phyloP scores from a whole-genome alignment of 352 stramenopile species.

The Phytophthora constricta region DNA sequence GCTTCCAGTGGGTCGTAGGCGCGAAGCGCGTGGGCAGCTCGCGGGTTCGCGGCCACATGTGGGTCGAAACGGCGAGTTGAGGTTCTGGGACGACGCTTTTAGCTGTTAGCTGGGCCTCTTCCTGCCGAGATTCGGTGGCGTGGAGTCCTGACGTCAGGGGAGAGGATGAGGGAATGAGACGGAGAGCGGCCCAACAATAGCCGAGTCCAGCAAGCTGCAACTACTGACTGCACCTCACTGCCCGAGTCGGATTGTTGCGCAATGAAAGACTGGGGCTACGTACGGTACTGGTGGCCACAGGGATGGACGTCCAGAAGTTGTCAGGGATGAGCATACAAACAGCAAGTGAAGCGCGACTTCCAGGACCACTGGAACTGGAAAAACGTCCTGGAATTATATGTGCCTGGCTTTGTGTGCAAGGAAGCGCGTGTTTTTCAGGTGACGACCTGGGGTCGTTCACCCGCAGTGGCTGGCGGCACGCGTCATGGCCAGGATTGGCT shows the following conservation, averaged over 20 bases:
- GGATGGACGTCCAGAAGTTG: constrained; percentile 12
- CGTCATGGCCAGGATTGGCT: not conserved
- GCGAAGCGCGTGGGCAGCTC: constrained; percentile 42
- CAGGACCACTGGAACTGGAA: not conserved
- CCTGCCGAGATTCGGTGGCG: constrained; percentile 3
- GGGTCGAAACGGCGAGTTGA: not conserved
- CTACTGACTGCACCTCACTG: not conserved
- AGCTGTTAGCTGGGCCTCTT: too few species aligned
- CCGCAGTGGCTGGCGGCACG: not conserved
- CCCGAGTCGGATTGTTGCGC: not conserved
- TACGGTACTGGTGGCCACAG: too few species aligned
- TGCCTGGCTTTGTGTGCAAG: not conserved
- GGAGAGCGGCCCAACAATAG: constrained; percentile 31
- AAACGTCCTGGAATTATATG: not conserved
- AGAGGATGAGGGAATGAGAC: constrained; percentile 10
- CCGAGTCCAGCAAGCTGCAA: constrained; percentile 15
- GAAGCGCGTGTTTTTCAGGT: too few species aligned
- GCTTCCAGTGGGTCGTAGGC: constrained; percentile 35
- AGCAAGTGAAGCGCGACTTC: not conserved
- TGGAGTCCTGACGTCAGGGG: not conserved
- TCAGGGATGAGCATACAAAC: constrained; percentile 16
- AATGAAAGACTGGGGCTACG: not conserved
- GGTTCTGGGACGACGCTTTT: not conserved
- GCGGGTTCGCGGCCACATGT: constrained; percentile 37
- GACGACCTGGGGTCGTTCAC: too few species aligned